Base-by-base conservation (phyloP, 2,329 filamentous ascomycete genomes). In the Paradendryphiella salina region DNA sequence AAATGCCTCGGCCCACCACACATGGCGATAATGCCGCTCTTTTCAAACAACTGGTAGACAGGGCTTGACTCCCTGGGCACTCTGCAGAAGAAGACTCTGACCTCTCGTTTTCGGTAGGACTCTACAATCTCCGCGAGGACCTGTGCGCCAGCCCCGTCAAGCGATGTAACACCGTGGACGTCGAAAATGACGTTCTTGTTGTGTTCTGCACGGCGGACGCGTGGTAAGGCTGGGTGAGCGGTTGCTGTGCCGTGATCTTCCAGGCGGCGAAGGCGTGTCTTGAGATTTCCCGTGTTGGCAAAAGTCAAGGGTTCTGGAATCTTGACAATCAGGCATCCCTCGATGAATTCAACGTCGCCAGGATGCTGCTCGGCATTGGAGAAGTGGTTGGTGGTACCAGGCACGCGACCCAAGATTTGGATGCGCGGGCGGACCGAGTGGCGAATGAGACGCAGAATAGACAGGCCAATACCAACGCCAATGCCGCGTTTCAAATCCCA, bases 301-400 rank as follows among this genome's bases (percentile, higher is more conserved):
- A 99, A 99, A 0, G 93, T 97, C 42, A 99, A 78, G 0, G 94
- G 94, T 69, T 99, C 94, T 0, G 94, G 93, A 47, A 99, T 97
- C 78, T 97, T 97, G 65, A 97, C 90, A 53, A 99, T 96, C 8
- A 99, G 78, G 54, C 89, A 95, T 13, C 93, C 90, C 59, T 96
- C 92, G 45, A 96, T 82, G 64, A 96, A 92, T 70, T 97, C 93
- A 3, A 97, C 80, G 21, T 82, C 80, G 36, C 87, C 85, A 0
- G 86, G 82, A 48, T 88, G 83, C 0, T 86, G 65, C 63, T 87
- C 92, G 1, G 92, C 91, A 64, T 95, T 96, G 58, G 93, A 89
- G 65, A 96, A 96, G 4, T 84, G 85, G 58, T 88, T 83, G 0
- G 73, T 73, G 0, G 89, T 95, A 9, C 89, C 90, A 0, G 89